Evolutionary conservation across 352 stramenopile genomes (phyloP), one percentile per base, ranked within the genome.

Genomic region (Peronospora belbahrii): DNA sequence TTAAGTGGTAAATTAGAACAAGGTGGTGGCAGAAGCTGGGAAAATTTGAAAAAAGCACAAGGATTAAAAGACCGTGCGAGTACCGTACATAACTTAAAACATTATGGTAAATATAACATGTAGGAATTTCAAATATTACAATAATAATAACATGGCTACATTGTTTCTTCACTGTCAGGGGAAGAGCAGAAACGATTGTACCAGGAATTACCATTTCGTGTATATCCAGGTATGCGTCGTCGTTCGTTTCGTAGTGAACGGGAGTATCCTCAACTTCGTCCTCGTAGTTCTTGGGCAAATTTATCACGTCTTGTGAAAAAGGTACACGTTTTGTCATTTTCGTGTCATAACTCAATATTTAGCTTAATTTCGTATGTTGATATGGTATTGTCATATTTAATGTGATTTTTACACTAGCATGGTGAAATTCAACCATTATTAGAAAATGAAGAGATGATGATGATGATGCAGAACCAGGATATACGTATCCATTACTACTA

Each of bases 131-230:
- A 28, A 11, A 11, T 28, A 28, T 28, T 6, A 28, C 1, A 28
- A 28, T 11, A 28, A 28, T 9, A 13, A 10, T 28, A 11, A 28
- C 24, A 28, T 28, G 24, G 24, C 24, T 28, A 28, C 24, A 28
- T 28, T 28, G n/a, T n/a, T n/a, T n/a, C n/a, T n/a, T 2, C 0
- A 11, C 6, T 10, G 11, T 8, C 33, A 85, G 73, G 63, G 17
- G 74, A 85, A 18, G 74, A 85, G 50, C 74, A 85, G 48, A 77
- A 74, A 42, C 70, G 66, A 6, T 37, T 85, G 60, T 85, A 85
- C 42, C 70, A 85, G 39, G 74, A 85, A 54, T 56, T 83, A 25
- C 74, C 74, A 2, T 85, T 85, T 41, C 75, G 74, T 17, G 74
- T 65, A 33, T 57, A 78, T 1, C 52, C 74, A 3, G 74, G 74